Percentiles rank a stretch among this genome's conserved stretches.
Conservation (phyloP, 2,329 filamentous ascomycete genomes). For the Fusarium torreyae region DNA sequence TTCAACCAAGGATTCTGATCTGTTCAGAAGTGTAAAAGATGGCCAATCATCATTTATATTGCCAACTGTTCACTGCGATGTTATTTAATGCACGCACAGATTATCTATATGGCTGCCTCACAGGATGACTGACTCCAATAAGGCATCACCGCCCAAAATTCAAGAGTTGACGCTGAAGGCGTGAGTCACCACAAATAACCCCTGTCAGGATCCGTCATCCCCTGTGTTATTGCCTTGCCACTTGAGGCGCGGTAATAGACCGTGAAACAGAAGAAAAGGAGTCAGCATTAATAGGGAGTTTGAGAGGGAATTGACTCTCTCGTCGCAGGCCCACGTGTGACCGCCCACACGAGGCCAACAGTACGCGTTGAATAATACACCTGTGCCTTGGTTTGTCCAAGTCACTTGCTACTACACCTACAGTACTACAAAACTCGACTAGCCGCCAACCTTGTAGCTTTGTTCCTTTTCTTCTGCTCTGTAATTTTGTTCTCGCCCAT, state of each 20-base stretch:
- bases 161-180: slow-evolving; percentile 17
- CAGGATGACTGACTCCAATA: slow-evolving; percentile 7
- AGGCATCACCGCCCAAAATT: slow-evolving; percentile 27
- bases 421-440: slow-evolving; percentile 40
- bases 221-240: slow-evolving; percentile 40
- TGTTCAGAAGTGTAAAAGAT: neutral
- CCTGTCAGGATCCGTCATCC: slow-evolving; percentile 23
- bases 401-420: slow-evolving; percentile 21
- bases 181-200: slow-evolving; percentile 41
- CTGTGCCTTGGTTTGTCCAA: slow-evolving; percentile 32
- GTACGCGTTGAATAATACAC: slow-evolving; percentile 16
- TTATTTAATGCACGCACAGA: slow-evolving; percentile 1
- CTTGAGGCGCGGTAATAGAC: slow-evolving; percentile 19
- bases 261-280: slow-evolving; percentile 24
- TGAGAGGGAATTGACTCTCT: slow-evolving; percentile 11
- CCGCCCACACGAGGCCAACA: slow-evolving; percentile 34
- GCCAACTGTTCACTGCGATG: slow-evolving; percentile 1
- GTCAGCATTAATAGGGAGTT: slow-evolving; percentile 27
- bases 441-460: slow-evolving; percentile 6
- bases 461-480: slow-evolving; percentile 13
- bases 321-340: slow-evolving; percentile 38
- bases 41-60: slow-evolving; percentile 17
- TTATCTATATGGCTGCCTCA: slow-evolving; percentile 24
- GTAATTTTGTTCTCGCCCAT: slow-evolving; percentile 8
- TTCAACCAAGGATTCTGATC: neutral